Evolutionary conservation across 139 green algal species (phyloP), one percentile per base, ranked within the genome.

Genomic region (Astrephomene gubernaculifera): DNA sequence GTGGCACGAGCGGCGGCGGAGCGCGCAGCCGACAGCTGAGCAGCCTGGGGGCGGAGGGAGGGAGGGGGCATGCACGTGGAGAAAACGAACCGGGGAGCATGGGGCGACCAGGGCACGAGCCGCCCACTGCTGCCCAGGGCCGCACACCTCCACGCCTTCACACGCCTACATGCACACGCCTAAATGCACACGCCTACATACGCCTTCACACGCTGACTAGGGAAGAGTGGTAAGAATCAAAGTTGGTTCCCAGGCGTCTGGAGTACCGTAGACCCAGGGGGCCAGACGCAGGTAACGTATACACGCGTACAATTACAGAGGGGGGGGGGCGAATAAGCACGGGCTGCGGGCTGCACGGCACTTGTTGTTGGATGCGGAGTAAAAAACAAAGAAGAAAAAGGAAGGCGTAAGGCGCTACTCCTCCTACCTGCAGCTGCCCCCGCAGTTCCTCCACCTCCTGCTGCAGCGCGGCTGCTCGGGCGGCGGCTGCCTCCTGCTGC

Each of bases 391-490:
- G 21, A 65, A 19, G 9, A 24, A 65, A 8, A 25, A 24, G 17
- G 5, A 65, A 65, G 7, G 10, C 65, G 8, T 57, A 65, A 24
- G 12, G 54, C 54, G 65, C 36, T 4, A 17, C 6, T 65, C 22
- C 19, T 65, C 68, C 41, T 31, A 67, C 79, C 65, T 78, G 33
- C 27, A 86, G 63, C 63, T 84, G 61, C 78, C 52, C 5, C 43
- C 25, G 44, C 22, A 78, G 35, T 25, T 9, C 65, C 24, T 63
- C n/a, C 79, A 86, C 79, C 64, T 79, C 79, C 25, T 4, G 24
- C 65, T 69, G 21, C 45, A 70, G 79, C 45, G 27, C 36, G 44
- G 35, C 79, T 4, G 35, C 65, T 10, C 53, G 79, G 17, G 27
- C 45, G 27, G 6, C 4, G 24, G 79, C 79, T 22, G 45, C 17